A percentile compares a stretch with the other conserved stretches of the same genome.
phyloP scores from a whole-genome alignment of 2,329 filamentous ascomycete species.

The Scedosporium apiospermum region DNA sequence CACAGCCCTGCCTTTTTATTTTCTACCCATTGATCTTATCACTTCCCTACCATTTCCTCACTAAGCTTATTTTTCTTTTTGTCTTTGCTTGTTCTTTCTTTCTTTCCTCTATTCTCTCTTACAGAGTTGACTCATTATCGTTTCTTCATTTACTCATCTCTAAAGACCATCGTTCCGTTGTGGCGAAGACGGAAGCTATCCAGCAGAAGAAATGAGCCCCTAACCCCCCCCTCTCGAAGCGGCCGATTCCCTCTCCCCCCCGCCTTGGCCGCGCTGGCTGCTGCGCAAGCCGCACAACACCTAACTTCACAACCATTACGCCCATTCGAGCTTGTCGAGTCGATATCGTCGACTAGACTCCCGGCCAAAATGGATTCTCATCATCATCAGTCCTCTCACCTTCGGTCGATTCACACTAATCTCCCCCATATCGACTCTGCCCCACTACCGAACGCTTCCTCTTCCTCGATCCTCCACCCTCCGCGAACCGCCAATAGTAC shows the following conservation, averaged over 20 bases:
- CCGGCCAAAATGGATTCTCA: conserved; percentile 1
- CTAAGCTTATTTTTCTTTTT: neutral
- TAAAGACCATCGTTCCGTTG: neutral
- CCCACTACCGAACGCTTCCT: neutral
- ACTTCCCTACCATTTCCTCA: conserved; percentile 1
- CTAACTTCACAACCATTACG: neutral
- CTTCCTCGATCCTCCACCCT: conserved; percentile 3
- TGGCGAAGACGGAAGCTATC: neutral
- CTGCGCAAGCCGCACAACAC: conserved; percentile 1
- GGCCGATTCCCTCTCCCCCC: neutral
- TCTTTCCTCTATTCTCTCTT: neutral
- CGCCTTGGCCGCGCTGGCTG: neutral
- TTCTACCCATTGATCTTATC: neutral
- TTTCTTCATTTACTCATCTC: neutral
- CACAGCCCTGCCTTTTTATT: conserved; percentile 6
- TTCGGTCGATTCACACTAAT: conserved; percentile 6
- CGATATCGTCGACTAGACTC: neutral
- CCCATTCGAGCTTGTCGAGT: neutral
- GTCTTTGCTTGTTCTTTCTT: neutral
- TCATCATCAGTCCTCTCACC: neutral
- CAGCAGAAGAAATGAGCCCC: neutral
- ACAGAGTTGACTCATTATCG: neutral
- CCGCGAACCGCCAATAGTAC: conserved; percentile 42
- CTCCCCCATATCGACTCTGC: neutral
- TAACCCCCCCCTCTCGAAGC: neutral